Evolutionary conservation across 2,329 filamentous ascomycete genomes (phyloP).

Genomic region (Talaromyces sp.): DNA sequence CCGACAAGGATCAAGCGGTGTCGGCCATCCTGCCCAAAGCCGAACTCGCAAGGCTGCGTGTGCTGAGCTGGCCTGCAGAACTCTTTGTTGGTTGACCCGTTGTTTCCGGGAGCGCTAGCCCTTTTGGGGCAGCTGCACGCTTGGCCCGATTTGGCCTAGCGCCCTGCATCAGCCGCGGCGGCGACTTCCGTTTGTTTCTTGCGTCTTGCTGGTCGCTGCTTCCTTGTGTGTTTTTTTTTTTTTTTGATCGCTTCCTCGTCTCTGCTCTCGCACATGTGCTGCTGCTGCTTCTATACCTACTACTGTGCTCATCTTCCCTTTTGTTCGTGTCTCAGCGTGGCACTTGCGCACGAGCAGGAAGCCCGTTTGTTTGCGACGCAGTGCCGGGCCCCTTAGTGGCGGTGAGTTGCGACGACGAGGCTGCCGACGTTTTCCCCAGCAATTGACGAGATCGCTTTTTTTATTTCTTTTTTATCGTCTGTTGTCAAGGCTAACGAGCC

Average conservation of each 20-base stretch:
- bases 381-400: constrained; percentile 25
- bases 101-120: constrained; percentile 27
- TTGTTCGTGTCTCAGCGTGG: background rate
- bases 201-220: background rate
- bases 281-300: constrained; percentile 7
- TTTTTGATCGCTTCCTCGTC: background rate
- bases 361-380: constrained; percentile 33
- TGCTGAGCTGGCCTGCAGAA: background rate
- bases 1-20: background rate
- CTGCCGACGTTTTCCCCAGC: background rate
- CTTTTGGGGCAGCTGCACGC: constrained; percentile 17
- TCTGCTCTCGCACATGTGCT: background rate
- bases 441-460: background rate
- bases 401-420: constrained; percentile 26
- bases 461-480: background rate
- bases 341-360: constrained; percentile 26
- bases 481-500: background rate
- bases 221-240: background rate
- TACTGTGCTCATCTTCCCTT: background rate
- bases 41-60: background rate
- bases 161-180: constrained; percentile 13
- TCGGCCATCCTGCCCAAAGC: background rate
- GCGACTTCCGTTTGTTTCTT: background rate
- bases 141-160: constrained; percentile 25
- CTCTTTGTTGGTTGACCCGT: background rate